Evolutionary conservation across 331 rosid species (phyloP).

Genomic region (Quercus lobata): DNA sequence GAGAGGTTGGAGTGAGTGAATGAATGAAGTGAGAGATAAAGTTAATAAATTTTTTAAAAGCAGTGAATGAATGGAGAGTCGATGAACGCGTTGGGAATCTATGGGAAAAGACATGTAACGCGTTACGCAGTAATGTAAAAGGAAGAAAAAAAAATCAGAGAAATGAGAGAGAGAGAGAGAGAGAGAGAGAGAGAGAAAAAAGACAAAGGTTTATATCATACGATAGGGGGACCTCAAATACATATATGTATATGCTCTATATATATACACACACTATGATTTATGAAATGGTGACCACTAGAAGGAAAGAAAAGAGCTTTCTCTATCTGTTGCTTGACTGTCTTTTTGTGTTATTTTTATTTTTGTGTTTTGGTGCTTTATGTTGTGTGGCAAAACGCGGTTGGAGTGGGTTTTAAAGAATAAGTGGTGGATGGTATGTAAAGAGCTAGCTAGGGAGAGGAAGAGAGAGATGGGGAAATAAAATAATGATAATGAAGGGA

Average conservation of each 20-base stretch:
- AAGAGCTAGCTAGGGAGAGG: neutral
- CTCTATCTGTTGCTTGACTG: neutral
- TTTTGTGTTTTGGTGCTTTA: neutral
- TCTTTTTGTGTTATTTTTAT: neutral
- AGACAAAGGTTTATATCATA: neutral
- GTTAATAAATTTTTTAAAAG: neutral
- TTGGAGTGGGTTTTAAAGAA: slow-evolving; percentile 15
- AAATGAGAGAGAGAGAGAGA: neutral
- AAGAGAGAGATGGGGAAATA: neutral
- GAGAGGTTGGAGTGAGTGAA: neutral
- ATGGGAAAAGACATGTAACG: slow-evolving; percentile 11
- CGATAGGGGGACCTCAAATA: neutral
- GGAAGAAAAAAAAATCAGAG: neutral
- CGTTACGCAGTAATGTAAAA: neutral
- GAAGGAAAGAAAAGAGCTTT: neutral
- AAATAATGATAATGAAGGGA: neutral
- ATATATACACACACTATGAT: no score
- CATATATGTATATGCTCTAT: no score
- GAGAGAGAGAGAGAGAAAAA: neutral
- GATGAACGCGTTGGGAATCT: slow-evolving; percentile 16
- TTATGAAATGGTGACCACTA: neutral
- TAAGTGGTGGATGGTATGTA: slow-evolving; percentile 13
- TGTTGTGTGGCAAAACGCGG: neutral
- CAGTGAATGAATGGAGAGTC: neutral
- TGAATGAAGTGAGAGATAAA: neutral